Conservation (phyloP, 495 filamentous ascomycete genomes). For the Penicillium cosmopolitanum region DNA sequence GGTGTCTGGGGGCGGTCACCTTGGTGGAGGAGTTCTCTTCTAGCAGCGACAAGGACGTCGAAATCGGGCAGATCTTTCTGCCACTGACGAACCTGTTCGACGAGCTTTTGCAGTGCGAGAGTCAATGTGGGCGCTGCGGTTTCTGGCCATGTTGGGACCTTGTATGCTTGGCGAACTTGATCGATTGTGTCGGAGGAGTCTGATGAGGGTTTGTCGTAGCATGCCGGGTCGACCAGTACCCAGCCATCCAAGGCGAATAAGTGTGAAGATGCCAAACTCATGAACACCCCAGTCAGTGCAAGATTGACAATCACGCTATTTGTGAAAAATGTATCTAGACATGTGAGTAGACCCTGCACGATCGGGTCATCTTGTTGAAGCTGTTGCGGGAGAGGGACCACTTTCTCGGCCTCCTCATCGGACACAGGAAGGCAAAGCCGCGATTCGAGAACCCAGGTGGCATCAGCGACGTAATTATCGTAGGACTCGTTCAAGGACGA, state of each 20-base stretch:
- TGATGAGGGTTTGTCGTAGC: conserved; percentile 31
- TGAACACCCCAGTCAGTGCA: conserved; percentile 77
- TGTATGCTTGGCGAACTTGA: conserved; percentile 34
- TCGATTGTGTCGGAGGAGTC: conserved; percentile 24
- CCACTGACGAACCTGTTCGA: conserved; percentile 66
- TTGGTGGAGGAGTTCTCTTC: conserved; percentile 53
- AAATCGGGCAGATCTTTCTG: conserved; percentile 73
- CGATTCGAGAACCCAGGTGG: conserved; percentile 73
- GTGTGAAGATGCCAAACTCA: conserved; percentile 81
- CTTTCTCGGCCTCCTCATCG: conserved; percentile 30
- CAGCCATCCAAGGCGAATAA: conserved; percentile 84
- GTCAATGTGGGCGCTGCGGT: conserved; percentile 46
- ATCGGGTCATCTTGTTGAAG: conserved; percentile 76
- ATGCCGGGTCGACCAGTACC: conserved; percentile 74
- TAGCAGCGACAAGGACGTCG: conserved; percentile 73
- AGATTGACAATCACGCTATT: conserved; percentile 92
- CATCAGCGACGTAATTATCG: conserved; percentile 81
- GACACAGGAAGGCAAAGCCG: conserved; percentile 53
- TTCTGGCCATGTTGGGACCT: conserved; percentile 43
- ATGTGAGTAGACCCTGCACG: conserved; percentile 66
- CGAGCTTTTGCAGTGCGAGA: conserved; percentile 51
- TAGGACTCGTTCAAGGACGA: conserved; percentile 78
- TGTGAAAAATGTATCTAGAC: conserved; percentile 78
- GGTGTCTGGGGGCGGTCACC: conserved; percentile 30
- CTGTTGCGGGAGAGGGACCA: conserved; percentile 35